phyloP scores from a whole-genome alignment of 2,329 filamentous ascomycete species.

The Didymella lethalis region DNA sequence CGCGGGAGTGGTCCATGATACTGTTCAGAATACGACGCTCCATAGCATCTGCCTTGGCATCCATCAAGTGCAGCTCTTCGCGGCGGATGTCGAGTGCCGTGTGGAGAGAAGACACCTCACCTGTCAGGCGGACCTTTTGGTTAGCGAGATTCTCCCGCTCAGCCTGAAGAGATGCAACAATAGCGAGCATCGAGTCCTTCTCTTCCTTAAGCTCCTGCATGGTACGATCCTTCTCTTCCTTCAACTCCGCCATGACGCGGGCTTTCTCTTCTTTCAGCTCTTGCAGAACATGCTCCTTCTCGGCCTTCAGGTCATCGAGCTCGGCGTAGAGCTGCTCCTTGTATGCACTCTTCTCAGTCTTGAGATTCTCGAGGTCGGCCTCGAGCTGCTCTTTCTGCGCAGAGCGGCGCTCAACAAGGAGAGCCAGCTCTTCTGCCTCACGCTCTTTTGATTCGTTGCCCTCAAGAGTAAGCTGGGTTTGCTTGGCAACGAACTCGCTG shows the following conservation, averaged over 20 bases:
- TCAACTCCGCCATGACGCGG: slow-evolving; percentile 44
- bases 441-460: slow-evolving; percentile 81
- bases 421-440: slow-evolving; percentile 78
- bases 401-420: slow-evolving; percentile 80
- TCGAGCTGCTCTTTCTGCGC: slow-evolving; percentile 69
- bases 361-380: slow-evolving; percentile 55
- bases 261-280: slow-evolving; percentile 55
- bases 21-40: slow-evolving; percentile 94
- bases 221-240: slow-evolving; percentile 46
- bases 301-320: slow-evolving; percentile 54
- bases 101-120: slow-evolving; percentile 89
- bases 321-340: slow-evolving; percentile 65
- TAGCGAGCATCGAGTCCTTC: slow-evolving; percentile 58
- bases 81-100: slow-evolving; percentile 87
- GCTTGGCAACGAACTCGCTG: slow-evolving; percentile 78
- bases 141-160: slow-evolving; percentile 79
- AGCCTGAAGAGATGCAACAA: slow-evolving; percentile 65
- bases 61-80: slow-evolving; percentile 92
- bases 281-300: slow-evolving; percentile 53
- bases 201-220: slow-evolving; percentile 50
- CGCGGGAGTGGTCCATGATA: slow-evolving; percentile 93
- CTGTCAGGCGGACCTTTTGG: slow-evolving; percentile 80
- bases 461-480: slow-evolving; percentile 76
- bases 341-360: slow-evolving; percentile 64
- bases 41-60: slow-evolving; percentile 83